Evolutionary conservation across 2,329 filamentous ascomycete genomes (phyloP), one percentile per base, ranked within the genome.

Genomic region (Xylariomycetidae sp.): DNA sequence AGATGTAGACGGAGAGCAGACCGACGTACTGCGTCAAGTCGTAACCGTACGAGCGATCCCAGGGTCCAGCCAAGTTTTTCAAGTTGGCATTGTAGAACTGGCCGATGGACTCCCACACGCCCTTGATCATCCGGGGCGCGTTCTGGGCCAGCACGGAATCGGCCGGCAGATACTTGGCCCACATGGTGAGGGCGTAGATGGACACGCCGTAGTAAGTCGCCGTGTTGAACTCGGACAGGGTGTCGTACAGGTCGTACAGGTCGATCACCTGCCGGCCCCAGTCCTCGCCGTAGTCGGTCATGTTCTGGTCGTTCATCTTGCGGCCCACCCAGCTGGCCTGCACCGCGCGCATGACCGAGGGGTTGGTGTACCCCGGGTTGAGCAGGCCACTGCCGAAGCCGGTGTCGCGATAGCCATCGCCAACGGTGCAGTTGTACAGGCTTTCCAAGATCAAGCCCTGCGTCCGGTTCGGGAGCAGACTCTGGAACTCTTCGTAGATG

Each of bases 1-100:
- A 74, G 31, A 74, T 60, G 37, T 69, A 66, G 18, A 69, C 48
- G 1, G 63, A 63, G 27, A 72, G 55, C 32, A 74, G 63, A 34
- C 64, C 66, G 6, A 72, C 47, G 43, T 74, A 74, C 6, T 57
- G 51, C 17, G 69, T 71, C 69, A 74, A 72, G 35, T 75, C 69
- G 38, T 66, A 74, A 1, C 70, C 71, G 37, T 75, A 75, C 1
- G 62, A 60, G 1, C 71, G 60, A 44, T 75, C 71, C 70, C 70
- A 74, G 0, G 71, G 70, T 0, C 70, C 70, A 1, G 69, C 69
- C 12, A 73, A 54, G 30, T 74, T 74, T 37, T 62, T 64, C 41
- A 74, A 37, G 8, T 67, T 60, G 5, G 69, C 61, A 34, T 73
- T 67, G 50, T 69, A 75, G 4, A 74, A 53, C 16, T 60, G 37